Base-by-base conservation (phyloP, 2,329 filamentous ascomycete genomes). In the Neofusicoccum sp. region DNA sequence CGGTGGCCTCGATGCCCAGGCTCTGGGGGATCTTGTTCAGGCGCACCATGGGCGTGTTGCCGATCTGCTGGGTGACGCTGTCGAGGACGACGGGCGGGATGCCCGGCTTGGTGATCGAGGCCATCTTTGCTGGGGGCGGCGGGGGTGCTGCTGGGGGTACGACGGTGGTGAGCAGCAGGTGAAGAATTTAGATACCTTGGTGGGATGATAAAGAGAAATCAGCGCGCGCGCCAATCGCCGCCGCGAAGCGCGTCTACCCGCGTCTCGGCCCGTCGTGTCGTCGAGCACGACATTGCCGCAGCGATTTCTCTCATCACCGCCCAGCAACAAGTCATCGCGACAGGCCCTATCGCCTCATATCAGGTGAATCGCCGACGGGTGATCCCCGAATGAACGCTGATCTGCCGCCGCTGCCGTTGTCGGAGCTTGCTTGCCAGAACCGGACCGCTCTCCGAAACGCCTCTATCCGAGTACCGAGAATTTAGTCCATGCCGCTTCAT, bases 1-100 rank as follows among this genome's bases (percentile, higher is more conserved):
- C 89, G 61, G 92, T 89, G 63, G 91, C 91, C 76, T 95, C 88
- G 72, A 99, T 91, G 60, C 94, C 94, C 22, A 97, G 84, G 60
- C 91, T 94, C 75, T 95, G 89, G 3, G 95, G 95, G 66, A 99
- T 88, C 80, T 90, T 93, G 82, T 97, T 97, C 67, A 99, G 84
- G 56, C 91, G 90, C 45, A 99, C 92, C 61, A 99, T 87, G n/a
- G 95, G 95, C 44, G 94, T 97, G 78, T 96, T 94, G 73, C 93
- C 94, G 71, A 99, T 97, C 69, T 97, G 87, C 78, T 97, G 89
- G 49, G 88, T 90, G 67, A 93, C 90, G 63, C 87, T 88, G 71
- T 87, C 78, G 77, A 88, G 84, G 64, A 83, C 81, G 66, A 81
- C 79, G 2, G 85, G 84, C 48, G 84, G 84, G 65, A 82, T 75